Base-by-base conservation (phyloP, 345 rosid genomes). In the Populus davidiana region DNA sequence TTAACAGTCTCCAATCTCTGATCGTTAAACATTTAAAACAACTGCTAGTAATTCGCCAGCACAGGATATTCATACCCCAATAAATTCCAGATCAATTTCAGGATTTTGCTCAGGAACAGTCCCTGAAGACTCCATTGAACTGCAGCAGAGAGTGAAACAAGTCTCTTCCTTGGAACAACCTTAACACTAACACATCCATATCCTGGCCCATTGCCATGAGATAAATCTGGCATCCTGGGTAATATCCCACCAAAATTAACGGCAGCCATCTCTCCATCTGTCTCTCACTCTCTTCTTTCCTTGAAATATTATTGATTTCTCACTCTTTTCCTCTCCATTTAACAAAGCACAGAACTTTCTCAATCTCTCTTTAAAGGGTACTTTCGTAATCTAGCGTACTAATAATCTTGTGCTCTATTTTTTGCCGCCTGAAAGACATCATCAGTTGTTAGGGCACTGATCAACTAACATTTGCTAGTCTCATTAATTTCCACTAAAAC, bases 1-100 rank as follows among this genome's bases (percentile, higher is more conserved):
- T 41, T 39, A 39, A 39, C 43, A 39, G 43, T 39, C 43, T 8
- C 12, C 43, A 9, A 9, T 39, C 43, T 39, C 10, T 41, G 44
- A 41, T 11, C 3, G 44, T 10, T 41, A 27, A 3, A 18, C 11
- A 25, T 9, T 11, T 12, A 11, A 7, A 6, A 49, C 6, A 21
- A 12, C 59, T 8, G 10, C 43, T 47, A 79, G 74, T 75, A 76
- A 36, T 44, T 41, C 20, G 9, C 13, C 8, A 16, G n/a, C 39
- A 36, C 54, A 36, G 59, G 38, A 69, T n/a, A 77, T 47, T 11
- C 75, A 2, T 85, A 93, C 98, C 82, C 90, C 90, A 35, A 91
- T 72, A 79, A 95, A 95, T 31, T 91, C 90, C 62, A 95, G 90
- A 86, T 91, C 92, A 71, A 95, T 93, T 76, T 88, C 91, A 0